Evolutionary conservation across 2,329 filamentous ascomycete species (phyloP).

Genomic region (Penicillium glabrum): DNA sequence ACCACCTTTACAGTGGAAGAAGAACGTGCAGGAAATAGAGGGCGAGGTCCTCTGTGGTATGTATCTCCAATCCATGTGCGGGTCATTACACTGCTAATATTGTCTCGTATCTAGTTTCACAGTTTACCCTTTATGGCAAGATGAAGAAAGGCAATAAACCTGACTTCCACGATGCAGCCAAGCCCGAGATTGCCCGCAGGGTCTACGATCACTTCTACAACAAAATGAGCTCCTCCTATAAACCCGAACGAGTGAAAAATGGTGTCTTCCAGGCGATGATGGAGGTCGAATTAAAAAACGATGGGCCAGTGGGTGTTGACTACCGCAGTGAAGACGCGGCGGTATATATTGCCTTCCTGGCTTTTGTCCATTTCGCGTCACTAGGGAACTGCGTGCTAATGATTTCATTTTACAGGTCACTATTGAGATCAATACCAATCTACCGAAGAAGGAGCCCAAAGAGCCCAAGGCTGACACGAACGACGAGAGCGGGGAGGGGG

Average conservation of each 20-base stretch:
- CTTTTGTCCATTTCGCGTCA: background rate
- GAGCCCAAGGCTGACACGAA: constrained; percentile 11
- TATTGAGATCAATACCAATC: constrained; percentile 48
- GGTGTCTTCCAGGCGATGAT: constrained; percentile 99
- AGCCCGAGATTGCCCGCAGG: constrained; percentile 71
- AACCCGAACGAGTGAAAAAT: constrained; percentile 76
- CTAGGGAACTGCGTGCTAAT: background rate
- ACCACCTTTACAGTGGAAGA: constrained; percentile 72
- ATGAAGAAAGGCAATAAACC: constrained; percentile 97
- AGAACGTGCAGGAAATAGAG: constrained; percentile 79
- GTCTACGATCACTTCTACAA: constrained; percentile 83
- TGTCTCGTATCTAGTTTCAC: constrained; percentile 67
- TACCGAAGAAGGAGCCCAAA: constrained; percentile 39
- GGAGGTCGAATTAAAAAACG: constrained; percentile 91
- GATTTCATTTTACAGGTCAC: constrained; percentile 34
- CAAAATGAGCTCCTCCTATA: constrained; percentile 72
- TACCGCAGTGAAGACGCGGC: constrained; percentile 58
- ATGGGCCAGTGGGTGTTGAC: constrained; percentile 68
- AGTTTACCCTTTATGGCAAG: constrained; percentile 89
- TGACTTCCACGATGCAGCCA: constrained; percentile 86
- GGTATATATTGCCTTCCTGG: constrained; percentile 47
- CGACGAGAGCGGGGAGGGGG: constrained; percentile 11
- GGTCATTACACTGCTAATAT: background rate
- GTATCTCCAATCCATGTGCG: constrained; percentile 20
- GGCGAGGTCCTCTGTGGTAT: constrained; percentile 94